These are phyloP conservation scores for Oemleria cerasiformis DNA, from an alignment of 306 rosid genomes.

Conservation along the genomic window DNA sequence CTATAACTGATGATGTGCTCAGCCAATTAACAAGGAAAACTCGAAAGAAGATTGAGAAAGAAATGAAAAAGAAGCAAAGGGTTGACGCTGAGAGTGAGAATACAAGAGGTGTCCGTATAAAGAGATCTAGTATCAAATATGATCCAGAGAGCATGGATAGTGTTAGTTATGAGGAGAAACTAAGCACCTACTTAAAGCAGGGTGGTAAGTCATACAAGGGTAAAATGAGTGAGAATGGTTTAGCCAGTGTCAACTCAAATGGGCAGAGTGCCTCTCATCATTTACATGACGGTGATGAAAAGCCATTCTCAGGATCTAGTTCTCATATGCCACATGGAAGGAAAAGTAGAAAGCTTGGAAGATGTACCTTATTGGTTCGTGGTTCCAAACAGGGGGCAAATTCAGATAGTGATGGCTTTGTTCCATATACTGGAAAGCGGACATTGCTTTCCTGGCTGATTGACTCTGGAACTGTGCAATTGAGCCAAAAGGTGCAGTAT, in stretches of 20 bases:
- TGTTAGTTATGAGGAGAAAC: conserved; percentile 74
- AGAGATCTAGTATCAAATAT: conserved; percentile 47
- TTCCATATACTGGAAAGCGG: conserved; percentile 88
- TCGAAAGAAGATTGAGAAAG: conserved; percentile 85
- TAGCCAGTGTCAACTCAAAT: conserved; percentile 39
- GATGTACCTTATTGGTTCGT: conserved; percentile 83
- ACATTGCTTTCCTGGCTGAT: conserved; percentile 92
- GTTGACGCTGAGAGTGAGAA: conserved; percentile 49
- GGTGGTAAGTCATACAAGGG: conserved; percentile 68
- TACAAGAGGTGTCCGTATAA: conserved; percentile 43
- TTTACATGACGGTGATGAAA: conserved; percentile 39
- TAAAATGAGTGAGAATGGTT: conserved; percentile 58
- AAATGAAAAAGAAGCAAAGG: conserved; percentile 63
- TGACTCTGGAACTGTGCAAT: conserved; percentile 71
- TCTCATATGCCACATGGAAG: conserved; percentile 58
- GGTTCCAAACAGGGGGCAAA: conserved; percentile 61
- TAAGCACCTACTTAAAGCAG: conserved; percentile 80
- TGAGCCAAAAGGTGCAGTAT: conserved; percentile 88
- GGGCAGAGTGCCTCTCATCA: conserved; percentile 39
- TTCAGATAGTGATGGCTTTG: conserved; percentile 77
- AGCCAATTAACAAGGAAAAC: conserved; percentile 94
- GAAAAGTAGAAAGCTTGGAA: conserved; percentile 69
- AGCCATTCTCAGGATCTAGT: conserved; percentile 44
- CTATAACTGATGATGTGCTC: conserved; percentile 75
- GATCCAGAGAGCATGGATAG: conserved; percentile 58